Conservation (phyloP, 2,329 filamentous ascomycete genomes). For the Sclerotinia borealis region DNA sequence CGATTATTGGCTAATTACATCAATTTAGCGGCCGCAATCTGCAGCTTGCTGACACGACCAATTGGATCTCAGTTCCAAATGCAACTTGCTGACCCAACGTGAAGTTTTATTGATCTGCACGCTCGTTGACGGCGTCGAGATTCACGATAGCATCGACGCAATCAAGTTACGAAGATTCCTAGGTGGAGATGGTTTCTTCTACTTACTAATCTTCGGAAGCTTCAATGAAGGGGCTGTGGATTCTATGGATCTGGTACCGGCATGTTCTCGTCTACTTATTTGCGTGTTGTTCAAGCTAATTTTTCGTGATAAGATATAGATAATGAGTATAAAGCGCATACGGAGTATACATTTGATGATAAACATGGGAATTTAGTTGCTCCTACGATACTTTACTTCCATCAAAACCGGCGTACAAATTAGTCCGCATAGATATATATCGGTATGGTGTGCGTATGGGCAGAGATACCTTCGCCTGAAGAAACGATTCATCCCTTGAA, state of each 20-base stretch:
- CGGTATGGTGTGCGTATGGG: not conserved
- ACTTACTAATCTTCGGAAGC: not conserved
- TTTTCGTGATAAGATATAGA: not conserved
- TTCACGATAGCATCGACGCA: not conserved
- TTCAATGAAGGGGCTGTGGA: not conserved
- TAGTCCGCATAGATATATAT: not conserved
- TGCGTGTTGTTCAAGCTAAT: not conserved
- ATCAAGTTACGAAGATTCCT: not conserved
- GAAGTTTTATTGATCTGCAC: not conserved
- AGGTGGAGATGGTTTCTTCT: not conserved
- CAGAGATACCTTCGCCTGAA: not conserved
- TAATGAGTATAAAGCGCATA: not conserved
- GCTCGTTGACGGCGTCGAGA: not conserved
- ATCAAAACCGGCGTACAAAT: not conserved
- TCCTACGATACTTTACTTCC: not conserved
- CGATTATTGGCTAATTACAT: not conserved
- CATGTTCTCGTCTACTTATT: not conserved
- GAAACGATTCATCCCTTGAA: not conserved
- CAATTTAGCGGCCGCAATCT: not conserved
- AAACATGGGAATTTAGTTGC: not conserved
- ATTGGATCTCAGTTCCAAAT: not conserved
- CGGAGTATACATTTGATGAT: not conserved
- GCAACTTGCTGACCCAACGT: not conserved
- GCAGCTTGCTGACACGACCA: not conserved
- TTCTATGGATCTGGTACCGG: too few species aligned